These are phyloP conservation scores for Aspergillus panamensis DNA, from an alignment of 495 filamentous ascomycete genomes.

Conservation along the genomic window DNA sequence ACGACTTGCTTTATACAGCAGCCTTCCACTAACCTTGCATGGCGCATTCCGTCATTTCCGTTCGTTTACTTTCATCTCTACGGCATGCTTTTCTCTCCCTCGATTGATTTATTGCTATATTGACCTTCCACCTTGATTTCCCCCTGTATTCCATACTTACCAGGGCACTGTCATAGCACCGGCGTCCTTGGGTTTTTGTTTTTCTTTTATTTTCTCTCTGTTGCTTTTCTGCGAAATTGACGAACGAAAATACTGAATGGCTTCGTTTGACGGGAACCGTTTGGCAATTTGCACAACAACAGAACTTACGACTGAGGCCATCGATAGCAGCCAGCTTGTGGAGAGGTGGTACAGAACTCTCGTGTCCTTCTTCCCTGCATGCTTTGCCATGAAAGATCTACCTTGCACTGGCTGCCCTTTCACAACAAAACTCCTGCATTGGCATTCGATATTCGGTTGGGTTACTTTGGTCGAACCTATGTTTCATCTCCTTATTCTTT, in stretches of 20 bases:
- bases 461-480: background rate
- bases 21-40: background rate
- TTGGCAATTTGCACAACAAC: background rate
- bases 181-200: slow-evolving; percentile 21
- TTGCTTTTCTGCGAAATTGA: slow-evolving; percentile 3
- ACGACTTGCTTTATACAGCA: slow-evolving; percentile 1
- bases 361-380: background rate
- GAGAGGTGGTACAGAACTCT: slow-evolving; percentile 10
- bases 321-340: background rate
- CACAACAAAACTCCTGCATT: slow-evolving; percentile 9
- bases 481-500: slow-evolving; percentile 11
- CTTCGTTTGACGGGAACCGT: background rate
- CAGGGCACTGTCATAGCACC: slow-evolving; percentile 22
- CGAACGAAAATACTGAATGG: slow-evolving; percentile 6
- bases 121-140: slow-evolving; percentile 7
- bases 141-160: slow-evolving; percentile 21
- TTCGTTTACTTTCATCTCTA: slow-evolving; percentile 3
- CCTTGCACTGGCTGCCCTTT: background rate
- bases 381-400: slow-evolving; percentile 2
- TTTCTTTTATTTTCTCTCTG: slow-evolving; percentile 1
- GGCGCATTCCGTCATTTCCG: slow-evolving; percentile 13
- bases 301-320: background rate
- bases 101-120: slow-evolving; percentile 5
- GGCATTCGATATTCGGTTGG: slow-evolving; percentile 12
- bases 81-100: slow-evolving; percentile 3